Evolutionary conservation across 495 filamentous ascomycete species (phyloP).

Genomic region (Xylaria bambusicola): DNA sequence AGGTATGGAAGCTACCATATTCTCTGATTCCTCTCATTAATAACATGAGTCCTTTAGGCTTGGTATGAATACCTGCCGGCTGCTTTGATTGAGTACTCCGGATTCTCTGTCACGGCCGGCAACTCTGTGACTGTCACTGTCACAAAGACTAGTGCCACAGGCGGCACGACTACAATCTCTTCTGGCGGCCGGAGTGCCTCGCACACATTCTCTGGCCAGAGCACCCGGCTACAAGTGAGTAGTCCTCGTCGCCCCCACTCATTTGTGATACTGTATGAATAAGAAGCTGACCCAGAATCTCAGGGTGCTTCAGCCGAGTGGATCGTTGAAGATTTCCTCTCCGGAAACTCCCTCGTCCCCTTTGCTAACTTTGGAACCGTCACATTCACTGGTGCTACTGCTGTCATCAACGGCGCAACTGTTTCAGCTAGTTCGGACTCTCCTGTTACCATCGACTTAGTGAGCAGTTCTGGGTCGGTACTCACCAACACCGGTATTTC

Average conservation of each 20-base stretch:
- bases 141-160: constrained; percentile 8
- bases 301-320: constrained; percentile 51
- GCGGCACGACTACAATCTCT: constrained; percentile 11
- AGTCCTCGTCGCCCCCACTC: background rate
- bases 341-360: constrained; percentile 48
- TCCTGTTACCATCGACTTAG: background rate
- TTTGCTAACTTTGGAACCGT: constrained; percentile 58
- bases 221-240: constrained; percentile 10
- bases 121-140: constrained; percentile 11
- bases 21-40: background rate
- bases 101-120: constrained; percentile 7
- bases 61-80: constrained; percentile 14
- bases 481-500: constrained; percentile 10
- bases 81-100: constrained; percentile 9
- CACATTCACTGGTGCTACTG: constrained; percentile 44
- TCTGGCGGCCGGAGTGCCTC: constrained; percentile 7
- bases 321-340: constrained; percentile 66
- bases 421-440: background rate
- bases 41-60: background rate
- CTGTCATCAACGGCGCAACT: constrained; percentile 1
- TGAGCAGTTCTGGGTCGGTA: background rate
- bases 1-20: background rate
- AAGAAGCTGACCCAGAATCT: background rate
- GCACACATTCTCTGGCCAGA: constrained; percentile 13
- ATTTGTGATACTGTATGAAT: background rate